Percentiles rank a stretch among this genome's conserved stretches.
These are phyloP conservation scores for Alternaria consortialis DNA, from an alignment of 2,329 filamentous ascomycete genomes.

Conservation along the genomic window DNA sequence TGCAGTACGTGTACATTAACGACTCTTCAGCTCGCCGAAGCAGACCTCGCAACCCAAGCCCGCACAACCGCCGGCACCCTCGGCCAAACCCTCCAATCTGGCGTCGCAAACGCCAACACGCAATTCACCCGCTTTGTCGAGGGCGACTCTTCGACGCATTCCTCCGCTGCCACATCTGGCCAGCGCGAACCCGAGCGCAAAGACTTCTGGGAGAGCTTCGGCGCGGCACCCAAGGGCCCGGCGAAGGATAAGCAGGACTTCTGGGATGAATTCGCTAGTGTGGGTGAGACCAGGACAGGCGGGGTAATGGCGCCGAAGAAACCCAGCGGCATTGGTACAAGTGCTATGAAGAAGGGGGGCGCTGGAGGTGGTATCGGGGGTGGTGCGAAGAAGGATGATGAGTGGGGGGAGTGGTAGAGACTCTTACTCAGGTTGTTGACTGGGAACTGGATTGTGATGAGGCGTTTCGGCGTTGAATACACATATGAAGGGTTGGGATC, in stretches of 20 bases:
- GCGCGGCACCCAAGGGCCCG: constrained; percentile 66
- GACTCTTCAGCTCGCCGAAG: constrained; percentile 73
- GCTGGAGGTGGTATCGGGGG: constrained; percentile 26
- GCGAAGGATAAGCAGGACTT: constrained; percentile 62
- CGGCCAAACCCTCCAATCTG: constrained; percentile 69
- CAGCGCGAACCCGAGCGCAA: constrained; percentile 68
- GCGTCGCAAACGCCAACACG: constrained; percentile 78
- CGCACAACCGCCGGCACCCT: constrained; percentile 63
- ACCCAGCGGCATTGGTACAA: constrained; percentile 67
- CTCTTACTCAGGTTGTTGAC: not conserved
- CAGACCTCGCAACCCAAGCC: constrained; percentile 65
- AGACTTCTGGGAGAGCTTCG: constrained; percentile 70
- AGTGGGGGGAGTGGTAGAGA: constrained; percentile 64
- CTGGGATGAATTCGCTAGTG: constrained; percentile 58
- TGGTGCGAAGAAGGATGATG: constrained; percentile 62
- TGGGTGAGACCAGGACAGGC: constrained; percentile 33
- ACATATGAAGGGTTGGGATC: not conserved
- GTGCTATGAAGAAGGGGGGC: constrained; percentile 65
- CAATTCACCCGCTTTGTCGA: constrained; percentile 89
- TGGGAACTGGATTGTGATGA: not conserved
- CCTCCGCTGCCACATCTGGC: constrained; percentile 22
- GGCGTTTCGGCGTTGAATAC: constrained; percentile 14
- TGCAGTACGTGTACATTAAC: constrained; percentile 19
- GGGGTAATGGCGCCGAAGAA: constrained; percentile 47
- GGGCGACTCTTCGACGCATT: constrained; percentile 58